Percentiles rank a stretch among this genome's conserved stretches.
Conservation (phyloP, 106 monocot species). For the Dioscorea dumetorum region DNA sequence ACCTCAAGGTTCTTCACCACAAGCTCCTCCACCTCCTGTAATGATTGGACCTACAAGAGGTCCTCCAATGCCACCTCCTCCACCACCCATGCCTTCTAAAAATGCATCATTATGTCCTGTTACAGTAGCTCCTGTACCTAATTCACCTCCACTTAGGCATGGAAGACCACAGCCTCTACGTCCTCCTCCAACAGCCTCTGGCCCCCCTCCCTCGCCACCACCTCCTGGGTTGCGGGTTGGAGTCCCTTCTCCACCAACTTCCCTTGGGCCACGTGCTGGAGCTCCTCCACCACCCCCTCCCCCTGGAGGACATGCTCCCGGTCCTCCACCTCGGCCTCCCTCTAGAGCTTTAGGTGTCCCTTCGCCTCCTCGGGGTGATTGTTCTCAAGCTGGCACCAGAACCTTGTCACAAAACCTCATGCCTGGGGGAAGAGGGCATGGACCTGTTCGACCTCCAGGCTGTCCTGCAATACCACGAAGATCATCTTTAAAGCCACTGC, state of each 20-base stretch:
- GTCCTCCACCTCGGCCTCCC: not conserved
- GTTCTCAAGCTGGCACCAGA: slow-evolving; percentile 10
- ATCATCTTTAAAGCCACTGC: slow-evolving; percentile 78
- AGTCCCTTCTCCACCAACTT: not conserved
- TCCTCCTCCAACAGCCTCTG: slow-evolving; percentile 15
- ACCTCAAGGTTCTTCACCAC: not conserved
- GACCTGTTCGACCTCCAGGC: slow-evolving; percentile 28
- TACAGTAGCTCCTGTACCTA: not conserved
- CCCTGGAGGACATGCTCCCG: slow-evolving; percentile 4
- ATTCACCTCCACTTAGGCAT: slow-evolving; percentile 11
- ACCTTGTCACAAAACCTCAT: slow-evolving; percentile 20
- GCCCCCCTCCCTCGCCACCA: slow-evolving; percentile 31
- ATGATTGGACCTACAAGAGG: not conserved
- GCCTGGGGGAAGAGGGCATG: slow-evolving; percentile 45
- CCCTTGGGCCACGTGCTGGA: not conserved
- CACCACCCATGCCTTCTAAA: slow-evolving; percentile 11
- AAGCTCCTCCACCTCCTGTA: slow-evolving; percentile 2
- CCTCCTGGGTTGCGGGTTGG: slow-evolving; percentile 13
- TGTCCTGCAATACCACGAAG: slow-evolving; percentile 31
- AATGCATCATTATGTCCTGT: slow-evolving; percentile 9
- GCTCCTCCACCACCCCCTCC: slow-evolving; percentile 23
- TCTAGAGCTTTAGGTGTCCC: slow-evolving; percentile 35
- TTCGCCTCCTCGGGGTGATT: slow-evolving; percentile 29
- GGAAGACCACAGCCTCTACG: slow-evolving; percentile 8
- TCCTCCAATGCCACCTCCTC: slow-evolving; percentile 2